Conservation (phyloP, 306 rosid species). For the Sesbania bispinosa region DNA sequence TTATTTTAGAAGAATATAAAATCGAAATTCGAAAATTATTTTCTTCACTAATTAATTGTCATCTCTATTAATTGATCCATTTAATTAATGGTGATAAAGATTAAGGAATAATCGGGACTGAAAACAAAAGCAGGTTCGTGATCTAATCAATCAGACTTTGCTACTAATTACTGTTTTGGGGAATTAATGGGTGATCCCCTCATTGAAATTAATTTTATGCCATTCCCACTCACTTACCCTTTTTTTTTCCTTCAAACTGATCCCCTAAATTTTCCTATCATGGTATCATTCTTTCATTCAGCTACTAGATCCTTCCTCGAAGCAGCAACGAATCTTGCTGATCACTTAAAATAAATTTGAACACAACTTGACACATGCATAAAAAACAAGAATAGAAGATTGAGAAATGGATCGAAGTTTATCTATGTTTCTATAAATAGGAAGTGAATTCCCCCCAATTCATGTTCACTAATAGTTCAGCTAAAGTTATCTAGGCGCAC, state of each 20-base stretch:
- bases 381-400: neutral
- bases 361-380: neutral
- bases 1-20: neutral
- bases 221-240: conserved; percentile 7
- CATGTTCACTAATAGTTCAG: neutral
- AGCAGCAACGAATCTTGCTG: conserved; percentile 6
- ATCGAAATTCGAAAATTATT: too few relatives aligned
- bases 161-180: neutral
- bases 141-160: conserved; percentile 11
- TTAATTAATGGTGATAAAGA: neutral
- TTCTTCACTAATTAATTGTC: too few relatives aligned
- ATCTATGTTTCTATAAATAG: neutral
- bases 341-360: neutral
- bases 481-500: neutral
- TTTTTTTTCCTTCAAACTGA: neutral
- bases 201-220: neutral
- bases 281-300: neutral
- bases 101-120: neutral
- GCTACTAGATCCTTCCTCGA: neutral
- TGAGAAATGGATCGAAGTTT: neutral
- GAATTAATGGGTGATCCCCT: neutral
- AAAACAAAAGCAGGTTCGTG: neutral
- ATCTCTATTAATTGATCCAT: too few relatives aligned
- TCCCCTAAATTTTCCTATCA: neutral
- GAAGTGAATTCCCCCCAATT: neutral